Evolutionary conservation across 108 stramenopile genomes (phyloP), one percentile per base, ranked within the genome.

Genomic region (Pinguiococcus pyrenoidosus): DNA sequence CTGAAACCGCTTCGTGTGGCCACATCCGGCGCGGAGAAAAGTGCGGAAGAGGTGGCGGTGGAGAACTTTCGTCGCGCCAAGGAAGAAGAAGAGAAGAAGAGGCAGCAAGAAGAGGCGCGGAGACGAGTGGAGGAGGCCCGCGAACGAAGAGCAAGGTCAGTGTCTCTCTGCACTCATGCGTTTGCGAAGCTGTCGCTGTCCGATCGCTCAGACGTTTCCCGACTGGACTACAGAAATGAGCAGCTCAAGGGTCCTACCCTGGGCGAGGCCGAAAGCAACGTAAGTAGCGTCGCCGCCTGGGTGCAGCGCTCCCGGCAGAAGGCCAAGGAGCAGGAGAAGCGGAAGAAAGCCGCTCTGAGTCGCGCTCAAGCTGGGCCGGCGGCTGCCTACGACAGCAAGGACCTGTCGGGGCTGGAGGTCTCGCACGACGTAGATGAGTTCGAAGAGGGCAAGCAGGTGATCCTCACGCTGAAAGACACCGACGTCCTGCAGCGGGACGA

Each of bases 1-100:
- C 62, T 64, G 51, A 64, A 59, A 29, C 62, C 62, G 26, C 62
- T 64, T 9, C 51, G 43, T 22, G 43, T 62, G 18, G 57, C 46
- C 16, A 49, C 27, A 0, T 39, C 32, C 32, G 40, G 33, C 4
- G n/a, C n/a, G n/a, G 44, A 59, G 30, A 50, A 48, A 0, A 54
- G 51, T 3, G 42, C 26, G 4, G 59, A 54, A 9, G 59, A 64
- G 59, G 27, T 53, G 3, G 62, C 62, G 22, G 62, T 64, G 39
- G 62, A 64, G 7, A 64, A 64, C 59, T 46, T 64, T 53, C 51
- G 52, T 0, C 3, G 9, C 24, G 54, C 60, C 32, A 25, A 56
- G 28, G 57, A 61, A 13, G 46, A 61, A 48, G 59, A 59, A 23
- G 47, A 23, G 12, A 14, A 38, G 34, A 44, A 27, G 29, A 24